These are phyloP conservation scores for Leishmania tarentolae DNA, from an alignment of 208 protist species.

Conservation along the genomic window DNA sequence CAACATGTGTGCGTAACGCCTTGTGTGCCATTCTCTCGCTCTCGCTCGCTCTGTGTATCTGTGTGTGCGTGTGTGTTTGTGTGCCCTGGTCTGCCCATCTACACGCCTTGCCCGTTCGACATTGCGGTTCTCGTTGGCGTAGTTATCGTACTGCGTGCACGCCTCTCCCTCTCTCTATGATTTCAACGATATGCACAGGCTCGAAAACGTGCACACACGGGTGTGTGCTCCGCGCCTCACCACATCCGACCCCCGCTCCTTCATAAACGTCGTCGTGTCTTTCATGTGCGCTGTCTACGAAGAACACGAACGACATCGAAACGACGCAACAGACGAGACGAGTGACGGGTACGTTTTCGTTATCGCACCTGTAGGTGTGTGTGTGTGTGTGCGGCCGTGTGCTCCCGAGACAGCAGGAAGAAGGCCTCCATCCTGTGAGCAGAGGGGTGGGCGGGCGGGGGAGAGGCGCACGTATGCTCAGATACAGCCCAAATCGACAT, in stretches of 20 bases:
- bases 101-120: background rate
- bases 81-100: background rate
- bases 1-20: background rate
- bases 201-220: background rate
- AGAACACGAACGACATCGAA: background rate
- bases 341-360: background rate
- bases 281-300: background rate
- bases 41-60: no score
- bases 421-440: background rate
- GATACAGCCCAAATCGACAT: background rate
- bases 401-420: background rate
- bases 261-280: background rate
- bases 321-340: background rate
- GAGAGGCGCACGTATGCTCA: background rate
- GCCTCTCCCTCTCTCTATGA: background rate
- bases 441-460: background rate
- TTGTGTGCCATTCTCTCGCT: background rate
- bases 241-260: background rate
- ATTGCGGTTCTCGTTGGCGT: background rate
- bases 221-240: background rate
- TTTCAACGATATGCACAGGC: background rate
- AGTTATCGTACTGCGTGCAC: background rate
- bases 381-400: background rate
- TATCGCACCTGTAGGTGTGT: background rate
- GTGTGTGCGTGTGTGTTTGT: background rate